Percentiles rank a stretch among this genome's conserved stretches.
Evolutionary conservation across 2,329 filamentous ascomycete species (phyloP).

Genomic region (Colletotrichum chrysophilum): DNA sequence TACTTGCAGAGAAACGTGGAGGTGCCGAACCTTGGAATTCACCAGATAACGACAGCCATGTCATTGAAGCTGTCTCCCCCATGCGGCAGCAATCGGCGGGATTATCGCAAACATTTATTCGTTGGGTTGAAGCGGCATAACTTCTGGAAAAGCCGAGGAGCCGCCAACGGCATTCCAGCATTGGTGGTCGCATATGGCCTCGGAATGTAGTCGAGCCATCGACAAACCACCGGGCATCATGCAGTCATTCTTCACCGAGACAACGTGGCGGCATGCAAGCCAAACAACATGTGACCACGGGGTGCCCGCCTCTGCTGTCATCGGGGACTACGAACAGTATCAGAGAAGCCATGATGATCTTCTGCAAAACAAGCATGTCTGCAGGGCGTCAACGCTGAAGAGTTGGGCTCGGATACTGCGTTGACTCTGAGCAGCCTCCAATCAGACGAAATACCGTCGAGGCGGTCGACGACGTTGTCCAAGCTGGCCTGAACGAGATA

Average conservation of each 20-base stretch:
- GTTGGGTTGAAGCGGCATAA: constrained; percentile 8
- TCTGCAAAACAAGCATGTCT: not conserved
- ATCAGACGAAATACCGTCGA: not conserved
- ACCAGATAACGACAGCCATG: not conserved
- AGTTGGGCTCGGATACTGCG: not conserved
- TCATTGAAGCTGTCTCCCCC: not conserved
- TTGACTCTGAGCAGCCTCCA: not conserved
- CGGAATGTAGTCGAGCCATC: not conserved
- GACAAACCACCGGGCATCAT: not conserved
- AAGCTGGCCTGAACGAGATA: not conserved
- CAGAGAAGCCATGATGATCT: not conserved
- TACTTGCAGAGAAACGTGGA: not conserved
- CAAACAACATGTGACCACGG: not conserved
- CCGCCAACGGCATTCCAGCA: not conserved
- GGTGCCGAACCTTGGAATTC: not conserved
- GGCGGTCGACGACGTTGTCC: not conserved
- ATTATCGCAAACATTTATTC: not conserved
- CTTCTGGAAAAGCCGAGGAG: not conserved
- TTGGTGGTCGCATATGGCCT: not conserved
- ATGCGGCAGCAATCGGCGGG: not conserved
- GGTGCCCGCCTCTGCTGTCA: not conserved
- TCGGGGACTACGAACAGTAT: not conserved
- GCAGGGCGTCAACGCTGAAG: not conserved
- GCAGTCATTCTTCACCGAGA: constrained; percentile 16
- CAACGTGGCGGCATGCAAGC: constrained; percentile 1